These are phyloP conservation scores for Staphylotrichum tortipilum DNA, from an alignment of 495 filamentous ascomycete species.

Conservation along the genomic window DNA sequence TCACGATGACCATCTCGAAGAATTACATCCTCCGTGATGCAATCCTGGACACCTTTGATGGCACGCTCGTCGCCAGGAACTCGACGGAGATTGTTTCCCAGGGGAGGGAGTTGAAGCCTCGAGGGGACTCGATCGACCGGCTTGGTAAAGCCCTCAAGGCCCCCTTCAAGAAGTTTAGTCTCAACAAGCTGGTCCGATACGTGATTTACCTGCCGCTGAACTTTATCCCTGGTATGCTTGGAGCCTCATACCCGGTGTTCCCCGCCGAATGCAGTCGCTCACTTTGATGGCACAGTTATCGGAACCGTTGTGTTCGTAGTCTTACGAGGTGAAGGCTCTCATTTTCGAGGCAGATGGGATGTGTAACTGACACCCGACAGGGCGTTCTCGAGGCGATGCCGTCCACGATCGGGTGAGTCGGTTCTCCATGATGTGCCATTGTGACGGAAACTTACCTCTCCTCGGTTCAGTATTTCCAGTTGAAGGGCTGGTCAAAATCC, in stretches of 20 bases:
- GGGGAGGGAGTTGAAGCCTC: conserved; percentile 60
- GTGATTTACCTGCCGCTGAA: conserved; percentile 83
- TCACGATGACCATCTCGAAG: conserved; percentile 65
- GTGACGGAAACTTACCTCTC: conserved; percentile 7
- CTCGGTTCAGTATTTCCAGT: conserved; percentile 63
- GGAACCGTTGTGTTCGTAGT: conserved; percentile 73
- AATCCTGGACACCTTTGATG: conserved; percentile 87
- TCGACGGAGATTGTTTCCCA: conserved; percentile 53
- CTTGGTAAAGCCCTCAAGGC: conserved; percentile 64
- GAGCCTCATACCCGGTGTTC: neutral
- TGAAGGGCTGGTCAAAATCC: conserved; percentile 65
- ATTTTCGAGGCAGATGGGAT: neutral
- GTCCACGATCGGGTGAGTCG: conserved; percentile 25
- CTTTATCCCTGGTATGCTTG: conserved; percentile 58
- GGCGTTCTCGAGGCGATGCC: conserved; percentile 28
- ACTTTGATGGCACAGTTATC: conserved; percentile 43
- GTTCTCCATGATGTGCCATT: neutral
- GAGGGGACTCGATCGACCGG: conserved; percentile 54
- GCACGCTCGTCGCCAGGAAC: conserved; percentile 53
- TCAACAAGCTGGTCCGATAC: conserved; percentile 58
- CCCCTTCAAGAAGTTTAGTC: conserved; percentile 60
- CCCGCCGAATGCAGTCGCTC: neutral
- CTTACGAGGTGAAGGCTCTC: conserved; percentile 51
- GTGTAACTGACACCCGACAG: conserved; percentile 19
- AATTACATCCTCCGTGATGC: conserved; percentile 71